A percentile compares a stretch with the other conserved stretches of the same genome.
Evolutionary conservation across 345 rosid species (phyloP).

Genomic region (Hevea brasiliensis): DNA sequence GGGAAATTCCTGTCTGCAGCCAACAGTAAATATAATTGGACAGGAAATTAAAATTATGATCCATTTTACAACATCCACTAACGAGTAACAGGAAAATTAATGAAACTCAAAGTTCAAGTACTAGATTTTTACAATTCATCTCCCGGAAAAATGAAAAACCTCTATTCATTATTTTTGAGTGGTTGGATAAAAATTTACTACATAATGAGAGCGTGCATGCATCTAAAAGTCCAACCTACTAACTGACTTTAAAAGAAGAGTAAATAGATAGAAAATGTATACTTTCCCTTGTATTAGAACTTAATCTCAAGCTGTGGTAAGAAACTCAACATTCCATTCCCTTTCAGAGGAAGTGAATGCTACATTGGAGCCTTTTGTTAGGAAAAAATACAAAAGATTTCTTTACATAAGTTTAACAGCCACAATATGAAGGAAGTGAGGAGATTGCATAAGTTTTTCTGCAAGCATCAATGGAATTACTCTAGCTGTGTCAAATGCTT

Average conservation of each 20-base stretch:
- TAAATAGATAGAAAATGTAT: neutral
- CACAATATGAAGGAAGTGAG: neutral
- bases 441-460: neutral
- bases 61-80: neutral
- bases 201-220: neutral
- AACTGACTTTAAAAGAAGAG: neutral
- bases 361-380: neutral
- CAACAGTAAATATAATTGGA: neutral
- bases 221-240: neutral
- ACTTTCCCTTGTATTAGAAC: neutral
- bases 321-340: neutral
- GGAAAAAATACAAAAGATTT: neutral
- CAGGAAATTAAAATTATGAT: neutral
- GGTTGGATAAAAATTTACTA: neutral
- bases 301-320: neutral
- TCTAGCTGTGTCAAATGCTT: neutral
- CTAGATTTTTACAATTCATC: neutral
- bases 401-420: neutral
- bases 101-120: neutral
- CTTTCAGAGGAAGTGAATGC: neutral
- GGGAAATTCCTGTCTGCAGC: slow-evolving; percentile 7
- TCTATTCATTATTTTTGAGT: neutral
- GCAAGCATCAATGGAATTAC: neutral
- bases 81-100: neutral
- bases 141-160: neutral